phyloP scores from a whole-genome alignment of 257 asterid species.

The Fraxinus quadrangulata region DNA sequence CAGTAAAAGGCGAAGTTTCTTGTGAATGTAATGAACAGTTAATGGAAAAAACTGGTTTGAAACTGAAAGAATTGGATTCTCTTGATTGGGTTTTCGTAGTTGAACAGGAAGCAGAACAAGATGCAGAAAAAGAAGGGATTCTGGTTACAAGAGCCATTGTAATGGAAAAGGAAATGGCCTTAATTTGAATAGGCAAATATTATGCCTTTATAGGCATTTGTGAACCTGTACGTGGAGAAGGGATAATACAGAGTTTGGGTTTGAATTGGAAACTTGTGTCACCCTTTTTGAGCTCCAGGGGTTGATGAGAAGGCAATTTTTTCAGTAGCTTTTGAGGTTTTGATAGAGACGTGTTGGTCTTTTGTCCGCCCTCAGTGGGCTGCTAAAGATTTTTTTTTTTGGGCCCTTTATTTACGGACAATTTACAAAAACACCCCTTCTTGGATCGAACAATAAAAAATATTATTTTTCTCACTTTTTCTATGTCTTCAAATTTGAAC shows the following conservation, averaged over 20 bases:
- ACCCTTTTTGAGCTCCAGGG: constrained; percentile 33
- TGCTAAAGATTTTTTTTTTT: neutral
- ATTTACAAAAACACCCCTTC: too few species aligned
- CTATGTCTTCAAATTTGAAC: too few species aligned
- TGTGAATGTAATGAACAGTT: constrained; percentile 43
- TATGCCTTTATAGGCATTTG: neutral
- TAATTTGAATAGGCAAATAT: constrained; percentile 8
- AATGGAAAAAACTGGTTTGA: constrained; percentile 32
- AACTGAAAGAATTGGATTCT: constrained; percentile 28
- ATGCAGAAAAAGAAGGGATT: constrained; percentile 43
- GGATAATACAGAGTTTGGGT: constrained; percentile 18
- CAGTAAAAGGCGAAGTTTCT: constrained; percentile 79
- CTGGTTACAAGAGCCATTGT: constrained; percentile 64
- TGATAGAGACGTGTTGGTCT: constrained; percentile 31
- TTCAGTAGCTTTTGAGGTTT: constrained; percentile 43
- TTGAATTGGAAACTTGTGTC: constrained; percentile 19
- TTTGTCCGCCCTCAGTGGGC: constrained; percentile 5
- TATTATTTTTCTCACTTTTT: too few species aligned
- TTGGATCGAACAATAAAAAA: too few species aligned
- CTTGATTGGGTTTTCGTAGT: constrained; percentile 34
- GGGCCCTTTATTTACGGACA: too few species aligned
- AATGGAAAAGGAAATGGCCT: neutral
- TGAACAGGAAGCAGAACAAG: constrained; percentile 36
- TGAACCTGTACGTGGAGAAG: constrained; percentile 21
- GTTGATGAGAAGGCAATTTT: constrained; percentile 50